A percentile compares a stretch with the other conserved stretches of the same genome.
Evolutionary conservation across 2,329 filamentous ascomycete genomes (phyloP).

Genomic region (Talaromyces marneffei): DNA sequence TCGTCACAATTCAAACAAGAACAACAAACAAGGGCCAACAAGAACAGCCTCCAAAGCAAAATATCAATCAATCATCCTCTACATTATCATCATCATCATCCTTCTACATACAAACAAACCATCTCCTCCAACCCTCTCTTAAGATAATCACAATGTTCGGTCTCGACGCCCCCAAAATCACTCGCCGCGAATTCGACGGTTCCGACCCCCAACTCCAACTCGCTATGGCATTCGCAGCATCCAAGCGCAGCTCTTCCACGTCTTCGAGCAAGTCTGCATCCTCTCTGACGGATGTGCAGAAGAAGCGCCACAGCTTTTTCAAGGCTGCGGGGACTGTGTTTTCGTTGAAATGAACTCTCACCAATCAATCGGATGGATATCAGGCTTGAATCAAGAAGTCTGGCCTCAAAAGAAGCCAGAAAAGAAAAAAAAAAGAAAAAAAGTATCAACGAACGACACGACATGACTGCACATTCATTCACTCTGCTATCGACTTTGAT

Average conservation of each 20-base stretch:
- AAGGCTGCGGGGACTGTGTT: background rate
- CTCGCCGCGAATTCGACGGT: conserved; percentile 9
- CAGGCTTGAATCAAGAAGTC: too few relatives aligned
- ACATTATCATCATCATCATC: background rate
- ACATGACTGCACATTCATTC: background rate
- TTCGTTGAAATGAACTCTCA: background rate
- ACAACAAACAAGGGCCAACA: background rate
- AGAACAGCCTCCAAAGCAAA: background rate
- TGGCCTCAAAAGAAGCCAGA: too few relatives aligned
- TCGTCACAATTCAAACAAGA: conserved; percentile 3
- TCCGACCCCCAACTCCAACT: conserved; percentile 8
- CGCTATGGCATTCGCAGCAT: background rate
- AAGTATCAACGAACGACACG: background rate
- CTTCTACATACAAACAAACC: background rate
- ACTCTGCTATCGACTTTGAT: background rate
- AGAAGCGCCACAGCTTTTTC: conserved; percentile 8
- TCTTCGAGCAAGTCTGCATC: background rate
- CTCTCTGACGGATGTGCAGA: background rate
- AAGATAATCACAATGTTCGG: conserved; percentile 10
- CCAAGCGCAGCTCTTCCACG: background rate
- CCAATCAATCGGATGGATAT: background rate
- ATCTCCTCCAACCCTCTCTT: background rate
- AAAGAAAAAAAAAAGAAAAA: background rate
- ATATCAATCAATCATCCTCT: background rate
- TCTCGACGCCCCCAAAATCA: conserved; percentile 4